A percentile compares a stretch with the other conserved stretches of the same genome.
Evolutionary conservation across 2,329 filamentous ascomycete genomes (phyloP).

Genomic region (Fusarium liriodendri): DNA sequence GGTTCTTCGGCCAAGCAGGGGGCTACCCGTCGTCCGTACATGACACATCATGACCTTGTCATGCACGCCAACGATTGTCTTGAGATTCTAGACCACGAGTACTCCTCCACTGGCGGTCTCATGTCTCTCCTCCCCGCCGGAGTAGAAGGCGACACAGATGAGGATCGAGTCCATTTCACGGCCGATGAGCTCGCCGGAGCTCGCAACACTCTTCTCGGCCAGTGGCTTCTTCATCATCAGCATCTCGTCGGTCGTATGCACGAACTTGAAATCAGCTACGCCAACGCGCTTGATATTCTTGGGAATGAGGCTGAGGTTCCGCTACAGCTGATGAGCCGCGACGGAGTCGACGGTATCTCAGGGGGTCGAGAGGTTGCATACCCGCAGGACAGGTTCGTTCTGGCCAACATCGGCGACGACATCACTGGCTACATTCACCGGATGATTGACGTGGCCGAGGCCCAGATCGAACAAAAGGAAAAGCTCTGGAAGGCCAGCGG

Average conservation of each 20-base stretch:
- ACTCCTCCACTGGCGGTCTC: constrained; percentile 65
- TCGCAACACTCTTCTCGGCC: constrained; percentile 65
- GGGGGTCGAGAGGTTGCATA: constrained; percentile 62
- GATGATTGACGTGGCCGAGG: constrained; percentile 60
- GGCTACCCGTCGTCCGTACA: constrained; percentile 50
- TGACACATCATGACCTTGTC: constrained; percentile 61
- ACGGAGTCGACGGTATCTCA: constrained; percentile 64
- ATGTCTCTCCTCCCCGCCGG: constrained; percentile 64
- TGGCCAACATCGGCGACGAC: constrained; percentile 66
- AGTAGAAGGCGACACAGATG: constrained; percentile 32
- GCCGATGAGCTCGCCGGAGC: constrained; percentile 54
- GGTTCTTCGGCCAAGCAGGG: constrained; percentile 30
- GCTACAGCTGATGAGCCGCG: constrained; percentile 61
- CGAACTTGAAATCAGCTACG: constrained; percentile 66
- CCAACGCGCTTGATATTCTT: constrained; percentile 62
- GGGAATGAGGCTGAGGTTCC: constrained; percentile 63
- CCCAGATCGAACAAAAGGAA: constrained; percentile 50
- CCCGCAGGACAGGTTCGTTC: constrained; percentile 66
- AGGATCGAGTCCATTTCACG: constrained; percentile 37
- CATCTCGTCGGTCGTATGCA: constrained; percentile 65
- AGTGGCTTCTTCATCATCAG: constrained; percentile 66
- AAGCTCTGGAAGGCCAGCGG: constrained; percentile 51
- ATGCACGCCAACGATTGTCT: constrained; percentile 70
- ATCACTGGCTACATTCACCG: constrained; percentile 59
- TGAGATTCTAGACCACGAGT: constrained; percentile 70